Evolutionary conservation across 2,329 filamentous ascomycete species (phyloP), one percentile per base, ranked within the genome.

Genomic region (Colletotrichum chrysophilum): DNA sequence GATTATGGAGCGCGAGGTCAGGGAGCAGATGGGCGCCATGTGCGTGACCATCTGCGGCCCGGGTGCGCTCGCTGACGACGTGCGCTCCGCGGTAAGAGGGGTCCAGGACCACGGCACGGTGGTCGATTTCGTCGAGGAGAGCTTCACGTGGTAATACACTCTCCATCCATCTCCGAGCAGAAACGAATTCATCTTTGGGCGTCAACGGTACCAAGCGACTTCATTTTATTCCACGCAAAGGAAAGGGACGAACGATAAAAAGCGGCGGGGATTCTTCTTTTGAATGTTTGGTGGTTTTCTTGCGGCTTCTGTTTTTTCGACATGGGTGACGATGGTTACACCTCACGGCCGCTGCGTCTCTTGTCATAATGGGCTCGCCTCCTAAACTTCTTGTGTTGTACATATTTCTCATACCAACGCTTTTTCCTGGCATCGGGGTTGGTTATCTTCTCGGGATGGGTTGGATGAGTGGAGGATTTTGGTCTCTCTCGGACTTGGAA

Each of bases 1-100:
- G 1, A 86, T 98, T n/a, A 87, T 98, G 62, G 89, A 92, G 77
- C 94, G 94, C 85, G 96, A 98, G 86, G 93, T 96, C 21, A 90
- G 93, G 80, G 91, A 94, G 80, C 95, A 97, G 83, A 88, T 95
- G 70, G 97, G 97, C 10, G 95, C 96, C 66, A 97, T 98, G 92
- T 94, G 92, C 26, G 95, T 98, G 60, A 94, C 93, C 13, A 93
- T 96, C 26, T 96, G 94, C 79, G 94, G 94, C 5, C 93, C 94
- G 12, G 94, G 94, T 28, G 91, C 91, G 4, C 85, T 96, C 78
- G 93, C 93, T 10, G 94, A 96, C 79, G 94, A 96, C 81, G 94
- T 96, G 3, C 88, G 95, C 62, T 88, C 89, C 34, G 93, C 93
- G 3, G 93, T 94, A 26, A 88, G 94, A 34, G 86, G 88, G 69